Evolutionary conservation across 192 early-diverging fungal genomes (phyloP).

Genomic region (Entomortierella beljakovae): DNA sequence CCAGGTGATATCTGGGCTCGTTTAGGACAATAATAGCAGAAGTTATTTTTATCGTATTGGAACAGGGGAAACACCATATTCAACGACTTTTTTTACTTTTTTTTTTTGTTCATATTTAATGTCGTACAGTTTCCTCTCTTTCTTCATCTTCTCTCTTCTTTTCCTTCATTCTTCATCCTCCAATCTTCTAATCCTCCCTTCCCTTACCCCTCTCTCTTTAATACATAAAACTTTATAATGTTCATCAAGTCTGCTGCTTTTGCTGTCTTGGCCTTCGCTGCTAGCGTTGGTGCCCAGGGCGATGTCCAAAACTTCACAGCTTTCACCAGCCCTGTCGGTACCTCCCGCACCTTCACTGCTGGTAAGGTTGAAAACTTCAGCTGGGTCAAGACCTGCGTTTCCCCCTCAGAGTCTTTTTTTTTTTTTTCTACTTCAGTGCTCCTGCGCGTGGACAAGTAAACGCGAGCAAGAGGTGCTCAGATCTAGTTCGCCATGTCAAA

Average conservation of each 20-base stretch:
- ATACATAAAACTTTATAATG: conserved; percentile 10
- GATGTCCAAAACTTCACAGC: conserved; percentile 19
- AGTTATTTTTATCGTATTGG: too few species aligned
- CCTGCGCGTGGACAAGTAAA: too few species aligned
- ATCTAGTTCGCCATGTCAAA: conserved; percentile 33
- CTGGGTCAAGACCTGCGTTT: conserved; percentile 27
- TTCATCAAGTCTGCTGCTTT: conserved; percentile 25
- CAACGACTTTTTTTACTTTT: conserved; percentile 13
- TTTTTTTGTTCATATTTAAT: conserved; percentile 14
- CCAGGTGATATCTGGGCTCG: too few species aligned
- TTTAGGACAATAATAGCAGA: too few species aligned
- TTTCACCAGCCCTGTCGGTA: conserved; percentile 33
- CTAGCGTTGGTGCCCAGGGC: conserved; percentile 14
- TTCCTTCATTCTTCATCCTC: not conserved
- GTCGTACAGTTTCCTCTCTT: too few species aligned
- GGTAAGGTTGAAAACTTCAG: conserved; percentile 25
- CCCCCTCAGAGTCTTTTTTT: conserved; percentile 11
- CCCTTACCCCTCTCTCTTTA: not conserved
- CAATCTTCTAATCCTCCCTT: not conserved
- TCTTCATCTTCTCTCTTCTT: not conserved
- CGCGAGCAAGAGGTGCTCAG: not conserved
- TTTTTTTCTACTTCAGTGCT: too few species aligned
- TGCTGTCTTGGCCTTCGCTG: conserved; percentile 18
- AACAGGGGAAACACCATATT: too few species aligned
- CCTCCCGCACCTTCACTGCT: not conserved